phyloP scores from a whole-genome alignment of 2,329 filamentous ascomycete species.

The Metarhizium anisopliae region DNA sequence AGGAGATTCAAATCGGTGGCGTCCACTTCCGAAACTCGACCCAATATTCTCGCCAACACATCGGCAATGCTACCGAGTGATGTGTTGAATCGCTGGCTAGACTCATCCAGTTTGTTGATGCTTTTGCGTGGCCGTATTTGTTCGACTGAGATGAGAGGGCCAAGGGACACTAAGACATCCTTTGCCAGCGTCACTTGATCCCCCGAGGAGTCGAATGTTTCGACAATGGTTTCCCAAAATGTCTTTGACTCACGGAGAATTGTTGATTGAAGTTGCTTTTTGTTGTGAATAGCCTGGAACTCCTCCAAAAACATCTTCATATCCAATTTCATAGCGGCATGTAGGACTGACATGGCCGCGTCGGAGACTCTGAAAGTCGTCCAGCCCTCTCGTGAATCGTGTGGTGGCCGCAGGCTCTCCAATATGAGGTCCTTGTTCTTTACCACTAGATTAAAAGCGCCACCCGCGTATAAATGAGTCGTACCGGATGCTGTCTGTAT shows the following conservation, averaged over 20 bases:
- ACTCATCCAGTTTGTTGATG: conserved; percentile 28
- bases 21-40: conserved; percentile 69
- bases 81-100: conserved; percentile 62
- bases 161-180: conserved; percentile 61
- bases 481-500: conserved; percentile 38
- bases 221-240: conserved; percentile 35
- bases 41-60: conserved; percentile 65
- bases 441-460: conserved; percentile 56
- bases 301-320: conserved; percentile 34
- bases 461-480: conserved; percentile 53
- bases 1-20: conserved; percentile 59
- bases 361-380: conserved; percentile 31
- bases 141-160: conserved; percentile 66
- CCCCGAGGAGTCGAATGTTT: conserved; percentile 71
- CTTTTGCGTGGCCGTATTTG: conserved; percentile 52
- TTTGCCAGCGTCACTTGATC: conserved; percentile 65
- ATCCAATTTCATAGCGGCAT: conserved; percentile 44
- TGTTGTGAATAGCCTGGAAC: conserved; percentile 49
- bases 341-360: conserved; percentile 36
- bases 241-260: conserved; percentile 55
- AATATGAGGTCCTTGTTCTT: conserved; percentile 54
- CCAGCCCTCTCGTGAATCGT: conserved; percentile 23
- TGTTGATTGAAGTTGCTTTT: conserved; percentile 55
- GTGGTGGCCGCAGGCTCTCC: conserved; percentile 20
- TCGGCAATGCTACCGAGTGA: conserved; percentile 48